Evolutionary conservation across 768 basidiomycete species (phyloP), one percentile per base, ranked within the genome.

Genomic region (Calocybe gangraenosa): DNA sequence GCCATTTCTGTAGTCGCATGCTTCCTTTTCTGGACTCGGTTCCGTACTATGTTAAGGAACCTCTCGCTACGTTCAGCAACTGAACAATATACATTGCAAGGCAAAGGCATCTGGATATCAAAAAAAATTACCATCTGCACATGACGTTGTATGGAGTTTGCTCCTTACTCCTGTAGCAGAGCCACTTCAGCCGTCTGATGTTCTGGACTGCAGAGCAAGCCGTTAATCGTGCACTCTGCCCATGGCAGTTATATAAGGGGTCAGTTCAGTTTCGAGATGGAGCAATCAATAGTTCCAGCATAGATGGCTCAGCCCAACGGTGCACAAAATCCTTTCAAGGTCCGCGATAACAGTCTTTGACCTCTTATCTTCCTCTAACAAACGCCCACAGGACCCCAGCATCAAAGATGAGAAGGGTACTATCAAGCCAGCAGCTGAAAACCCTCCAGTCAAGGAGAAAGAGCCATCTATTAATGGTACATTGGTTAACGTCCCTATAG

Each of bases 201-300:
- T 30, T 39, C 37, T 38, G 18, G 44, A n/a, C n/a, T n/a, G 20
- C 37, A 20, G 25, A 14, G 14, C 14, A 5, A 50, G 75, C 79
- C 19, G 69, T 80, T 54, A 78, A 81, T 55, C 34, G 17, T 10
- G 34, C n/a, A 32, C 34, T 36, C n/a, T 34, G 23, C 20, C n/a
- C 21, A 25, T n/a, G 32, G 19, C 18, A 42, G 30, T n/a, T 20
- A 44, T 35, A 32, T 34, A 42, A 44, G 42, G 22, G 19, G 21
- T 36, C 9, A 23, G 18, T 10, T n/a, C 34, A 35, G n/a, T 33
- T 43, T 34, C 21, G 25, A 11, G 32, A 14, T 8, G 6, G 33
- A 1, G 14, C 28, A 34, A 7, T 18, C 18, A 33, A 4, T 13
- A 28, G 25, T 3, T 20, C 34, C 33, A 2, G 4, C 15, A 36